phyloP scores from a whole-genome alignment of 2,329 filamentous ascomycete genomes.

The Penicillium palitans region DNA sequence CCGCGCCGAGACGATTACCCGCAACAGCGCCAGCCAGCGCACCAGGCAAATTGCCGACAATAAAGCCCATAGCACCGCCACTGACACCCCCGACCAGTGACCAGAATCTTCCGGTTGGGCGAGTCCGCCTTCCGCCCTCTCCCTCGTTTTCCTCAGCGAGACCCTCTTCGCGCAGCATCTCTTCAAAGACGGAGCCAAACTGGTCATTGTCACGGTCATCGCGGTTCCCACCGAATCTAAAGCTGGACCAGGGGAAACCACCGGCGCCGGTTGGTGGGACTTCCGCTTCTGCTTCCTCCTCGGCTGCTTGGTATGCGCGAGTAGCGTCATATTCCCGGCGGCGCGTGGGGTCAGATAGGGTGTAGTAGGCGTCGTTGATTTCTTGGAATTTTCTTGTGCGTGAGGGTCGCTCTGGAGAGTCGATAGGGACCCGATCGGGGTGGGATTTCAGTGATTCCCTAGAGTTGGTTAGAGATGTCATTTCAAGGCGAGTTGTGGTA shows the following conservation, averaged over 20 bases:
- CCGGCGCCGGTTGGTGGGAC: conserved; percentile 46
- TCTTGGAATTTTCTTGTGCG: conserved; percentile 88
- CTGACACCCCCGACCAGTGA: conserved; percentile 78
- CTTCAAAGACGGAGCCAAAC: conserved; percentile 83
- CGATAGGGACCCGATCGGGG: conserved; percentile 80
- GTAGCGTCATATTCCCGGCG: conserved; percentile 83
- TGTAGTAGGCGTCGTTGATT: conserved; percentile 92
- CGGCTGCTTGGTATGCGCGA: conserved; percentile 53
- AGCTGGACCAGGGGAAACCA: conserved; percentile 76
- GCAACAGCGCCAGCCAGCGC: conserved; percentile 87
- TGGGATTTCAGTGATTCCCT: conserved; percentile 89
- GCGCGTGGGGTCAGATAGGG: conserved; percentile 74
- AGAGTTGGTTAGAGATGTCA: conserved; percentile 13
- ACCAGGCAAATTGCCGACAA: conserved; percentile 88
- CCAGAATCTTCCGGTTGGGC: conserved; percentile 77
- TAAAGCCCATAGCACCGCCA: conserved; percentile 90
- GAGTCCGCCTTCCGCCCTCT: conserved; percentile 39
- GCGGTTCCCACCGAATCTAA: conserved; percentile 55
- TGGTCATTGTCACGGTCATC: conserved; percentile 62
- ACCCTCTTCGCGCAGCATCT: conserved; percentile 85
- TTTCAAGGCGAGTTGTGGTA: neutral
- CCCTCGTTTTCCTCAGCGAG: conserved; percentile 70
- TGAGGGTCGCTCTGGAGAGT: conserved; percentile 76
- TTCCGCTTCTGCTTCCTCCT: conserved; percentile 51
- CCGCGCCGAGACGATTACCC: conserved; percentile 84